A percentile compares a stretch with the other conserved stretches of the same genome.
Conservation (phyloP, 129 eudicot genomes). For the Artemisia tridentata region DNA sequence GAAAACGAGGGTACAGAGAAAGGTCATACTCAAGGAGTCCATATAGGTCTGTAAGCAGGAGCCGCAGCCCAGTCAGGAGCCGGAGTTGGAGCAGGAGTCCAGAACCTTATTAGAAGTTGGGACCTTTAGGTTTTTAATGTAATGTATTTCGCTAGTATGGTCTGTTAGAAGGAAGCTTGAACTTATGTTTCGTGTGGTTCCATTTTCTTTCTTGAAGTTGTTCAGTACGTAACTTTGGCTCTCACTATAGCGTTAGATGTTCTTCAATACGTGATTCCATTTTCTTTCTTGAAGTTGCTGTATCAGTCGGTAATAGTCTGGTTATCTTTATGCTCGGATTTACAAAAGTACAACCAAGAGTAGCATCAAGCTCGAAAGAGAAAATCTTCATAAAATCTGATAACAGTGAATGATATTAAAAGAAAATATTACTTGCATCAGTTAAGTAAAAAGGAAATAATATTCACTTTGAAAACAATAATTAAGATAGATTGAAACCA, state of each 20-base stretch:
- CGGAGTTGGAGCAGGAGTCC: conserved; percentile 45
- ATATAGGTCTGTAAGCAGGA: conserved; percentile 49
- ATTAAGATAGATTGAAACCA: too few relatives aligned
- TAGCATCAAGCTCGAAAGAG: too few relatives aligned
- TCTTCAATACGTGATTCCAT: not conserved
- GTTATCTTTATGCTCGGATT: too few relatives aligned
- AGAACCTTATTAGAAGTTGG: conserved; percentile 29
- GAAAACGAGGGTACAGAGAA: conserved; percentile 43
- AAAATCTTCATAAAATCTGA: too few relatives aligned
- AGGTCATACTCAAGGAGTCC: conserved; percentile 57
- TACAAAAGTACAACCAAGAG: too few relatives aligned
- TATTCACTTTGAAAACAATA: too few relatives aligned
- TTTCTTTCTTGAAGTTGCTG: not conserved
- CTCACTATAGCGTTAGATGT: too few relatives aligned
- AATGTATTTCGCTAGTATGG: not conserved
- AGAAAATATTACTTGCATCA: too few relatives aligned
- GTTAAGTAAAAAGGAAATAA: too few relatives aligned
- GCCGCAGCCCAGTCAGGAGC: conserved; percentile 42
- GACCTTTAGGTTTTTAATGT: not conserved
- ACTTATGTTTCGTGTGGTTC: conserved; percentile 16
- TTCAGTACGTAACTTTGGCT: not conserved
- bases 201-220: not conserved
- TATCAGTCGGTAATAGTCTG: too few relatives aligned
- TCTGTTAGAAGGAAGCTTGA: conserved; percentile 1
- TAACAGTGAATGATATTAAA: too few relatives aligned